Evolutionary conservation across 169 alveolate species (phyloP).

Genomic region (Cystoisospora suis): DNA sequence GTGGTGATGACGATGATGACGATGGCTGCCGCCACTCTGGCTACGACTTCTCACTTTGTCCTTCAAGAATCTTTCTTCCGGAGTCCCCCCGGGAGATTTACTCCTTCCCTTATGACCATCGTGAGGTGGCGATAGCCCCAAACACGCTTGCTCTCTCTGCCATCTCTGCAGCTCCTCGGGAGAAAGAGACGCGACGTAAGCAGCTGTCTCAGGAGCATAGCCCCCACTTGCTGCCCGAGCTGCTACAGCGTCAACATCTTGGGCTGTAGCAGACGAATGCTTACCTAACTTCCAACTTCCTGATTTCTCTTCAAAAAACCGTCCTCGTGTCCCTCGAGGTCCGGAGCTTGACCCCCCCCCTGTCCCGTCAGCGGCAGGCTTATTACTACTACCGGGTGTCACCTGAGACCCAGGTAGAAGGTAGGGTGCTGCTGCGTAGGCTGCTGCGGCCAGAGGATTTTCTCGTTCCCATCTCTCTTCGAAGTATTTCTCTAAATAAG

Average conservation of each 20-base stretch:
- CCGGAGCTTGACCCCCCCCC: background rate
- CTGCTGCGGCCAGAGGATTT: conserved; percentile 57
- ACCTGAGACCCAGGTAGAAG: no score
- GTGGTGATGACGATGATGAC: no score
- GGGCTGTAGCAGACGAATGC: background rate
- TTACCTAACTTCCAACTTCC: background rate
- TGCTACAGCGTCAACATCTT: background rate
- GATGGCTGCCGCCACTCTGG: no score
- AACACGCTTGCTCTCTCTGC: background rate
- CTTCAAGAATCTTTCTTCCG: no score
- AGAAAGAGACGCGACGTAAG: background rate
- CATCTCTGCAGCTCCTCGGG: conserved; percentile 3
- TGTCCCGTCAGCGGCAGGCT: background rate
- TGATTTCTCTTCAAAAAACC: background rate
- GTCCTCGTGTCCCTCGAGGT: background rate
- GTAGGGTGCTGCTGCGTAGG: conserved; percentile 62
- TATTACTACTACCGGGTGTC: no score
- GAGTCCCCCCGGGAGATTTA: no score
- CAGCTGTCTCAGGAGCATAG: background rate
- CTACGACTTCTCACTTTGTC: no score
- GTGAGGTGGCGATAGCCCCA: no score
- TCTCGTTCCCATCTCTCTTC: conserved; percentile 51
- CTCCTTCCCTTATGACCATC: no score
- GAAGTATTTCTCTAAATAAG: conserved; percentile 16
- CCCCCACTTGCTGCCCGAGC: conserved; percentile 26